Evolutionary conservation across 768 basidiomycete genomes (phyloP), one percentile per base, ranked within the genome.

Genomic region (Termitomyces titanicus): DNA sequence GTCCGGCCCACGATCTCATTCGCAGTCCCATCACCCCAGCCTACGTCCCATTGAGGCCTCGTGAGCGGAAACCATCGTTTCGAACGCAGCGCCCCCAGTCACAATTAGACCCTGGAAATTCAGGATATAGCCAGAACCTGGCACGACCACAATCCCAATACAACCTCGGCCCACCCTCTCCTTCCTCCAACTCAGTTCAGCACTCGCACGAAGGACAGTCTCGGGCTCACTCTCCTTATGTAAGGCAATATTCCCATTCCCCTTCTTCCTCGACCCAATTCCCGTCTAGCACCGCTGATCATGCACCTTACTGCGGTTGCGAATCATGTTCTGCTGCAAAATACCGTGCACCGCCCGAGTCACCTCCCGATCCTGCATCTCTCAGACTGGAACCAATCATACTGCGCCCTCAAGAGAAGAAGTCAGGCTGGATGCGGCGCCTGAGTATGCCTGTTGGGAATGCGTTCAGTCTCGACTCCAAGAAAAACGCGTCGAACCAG

Each of bases 371-470:
- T 11, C 60, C 66, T 2, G 66, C 69, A 22, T 72, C 76, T 53
- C 64, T 76, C 29, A 73, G 75, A 15, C 74, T 76, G 43, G 68
- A 74, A 25, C 79, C 79, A 5, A 72, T 78, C 45, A 54, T 62
- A 2, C 69, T 81, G n/a, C 79, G 78, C 47, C 64, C 78, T 40
- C 79, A 51, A 17, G 61, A 83, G 51, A 85, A 85, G 61, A 86
- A 79, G 54, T 64, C 66, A 9, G 81, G 86, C 0, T 91, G 89
- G 89, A 88, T 91, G 58, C 73, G 88, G 20, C 74, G 88, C 52
- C 66, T 92, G 55, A 91, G 89, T 61, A 88, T 91, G 86, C 88
- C 88, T 1, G 80, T 80, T 3, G 74, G 74, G 40, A 75, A 76
- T 44, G 80, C 83, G 34, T 84, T 89, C 63, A 79, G 77, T 6